Percentiles rank a stretch among this genome's conserved stretches.
phyloP scores from a whole-genome alignment of 129 eudicot genomes.

The Logfia minima region DNA sequence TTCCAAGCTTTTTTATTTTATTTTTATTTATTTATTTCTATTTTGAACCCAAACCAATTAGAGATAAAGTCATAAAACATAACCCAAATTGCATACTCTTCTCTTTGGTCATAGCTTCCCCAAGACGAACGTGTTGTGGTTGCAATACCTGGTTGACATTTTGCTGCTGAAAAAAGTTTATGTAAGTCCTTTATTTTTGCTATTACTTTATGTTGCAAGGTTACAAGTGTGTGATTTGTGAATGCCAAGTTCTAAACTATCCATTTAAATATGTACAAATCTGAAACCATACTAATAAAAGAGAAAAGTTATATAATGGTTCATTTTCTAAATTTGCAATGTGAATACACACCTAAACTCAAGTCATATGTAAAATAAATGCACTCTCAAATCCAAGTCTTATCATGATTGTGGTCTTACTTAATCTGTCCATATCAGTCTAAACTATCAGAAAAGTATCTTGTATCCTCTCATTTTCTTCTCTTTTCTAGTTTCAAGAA shows the following conservation, averaged over 20 bases:
- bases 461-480: background rate
- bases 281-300: background rate
- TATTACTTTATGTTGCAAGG: background rate
- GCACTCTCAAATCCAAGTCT: background rate
- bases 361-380: background rate
- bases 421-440: background rate
- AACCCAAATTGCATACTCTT: conserved; percentile 3
- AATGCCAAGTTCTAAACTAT: background rate
- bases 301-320: background rate
- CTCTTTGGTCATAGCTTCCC: conserved; percentile 60
- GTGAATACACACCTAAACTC: background rate
- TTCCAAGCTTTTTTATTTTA: background rate
- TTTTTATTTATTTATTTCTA: too few species aligned
- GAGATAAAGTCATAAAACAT: background rate
- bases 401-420: background rate
- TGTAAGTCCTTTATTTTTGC: conserved; percentile 48
- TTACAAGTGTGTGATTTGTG: background rate
- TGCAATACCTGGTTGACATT: conserved; percentile 89
- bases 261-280: background rate
- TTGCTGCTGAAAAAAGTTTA: conserved; percentile 74
- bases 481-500: too few species aligned
- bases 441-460: background rate
- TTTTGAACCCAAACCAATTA: background rate
- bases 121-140: conserved; percentile 91
- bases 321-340: background rate